Evolutionary conservation across 768 basidiomycete genomes (phyloP).

Genomic region (Grammothele lineata): DNA sequence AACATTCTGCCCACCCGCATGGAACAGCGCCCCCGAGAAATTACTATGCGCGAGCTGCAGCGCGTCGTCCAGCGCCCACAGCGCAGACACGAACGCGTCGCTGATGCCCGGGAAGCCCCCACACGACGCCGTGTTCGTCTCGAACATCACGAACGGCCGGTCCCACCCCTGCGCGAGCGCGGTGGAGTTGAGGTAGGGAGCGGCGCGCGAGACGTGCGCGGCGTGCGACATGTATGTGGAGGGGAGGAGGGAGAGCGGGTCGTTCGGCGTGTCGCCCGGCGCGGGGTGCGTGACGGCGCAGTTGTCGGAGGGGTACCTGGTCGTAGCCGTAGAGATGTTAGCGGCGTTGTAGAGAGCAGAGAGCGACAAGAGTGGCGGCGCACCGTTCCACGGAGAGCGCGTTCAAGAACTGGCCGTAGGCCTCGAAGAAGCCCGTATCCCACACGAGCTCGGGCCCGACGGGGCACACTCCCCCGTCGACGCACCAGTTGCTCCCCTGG

Average conservation of each 20-base stretch:
- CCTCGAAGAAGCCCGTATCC: conserved; percentile 45
- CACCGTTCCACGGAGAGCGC: conserved; percentile 55
- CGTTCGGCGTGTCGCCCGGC: conserved; percentile 26
- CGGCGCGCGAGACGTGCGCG: conserved; percentile 30
- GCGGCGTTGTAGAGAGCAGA: too few relatives aligned
- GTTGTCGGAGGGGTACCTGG: conserved; percentile 33
- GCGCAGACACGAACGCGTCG: conserved; percentile 46
- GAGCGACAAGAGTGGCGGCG: background rate
- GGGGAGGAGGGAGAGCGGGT: conserved; percentile 38
- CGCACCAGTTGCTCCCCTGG: conserved; percentile 39
- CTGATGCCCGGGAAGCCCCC: conserved; percentile 52
- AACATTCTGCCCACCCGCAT: conserved; percentile 44
- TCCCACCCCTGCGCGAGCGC: conserved; percentile 27
- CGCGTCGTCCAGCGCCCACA: conserved; percentile 50
- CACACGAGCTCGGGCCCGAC: conserved; percentile 46
- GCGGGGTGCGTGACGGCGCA: conserved; percentile 24
- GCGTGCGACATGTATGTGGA: conserved; percentile 44
- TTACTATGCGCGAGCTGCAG: conserved; percentile 46
- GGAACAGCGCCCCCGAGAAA: conserved; percentile 43
- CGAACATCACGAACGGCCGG: conserved; percentile 48
- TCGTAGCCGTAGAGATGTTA: too few relatives aligned
- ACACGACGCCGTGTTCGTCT: conserved; percentile 52
- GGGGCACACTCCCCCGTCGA: too few relatives aligned
- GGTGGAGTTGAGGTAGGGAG: conserved; percentile 35
- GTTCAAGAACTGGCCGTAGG: conserved; percentile 38